Conservation (phyloP, 306 rosid genomes). For the Dicorynia guianensis region DNA sequence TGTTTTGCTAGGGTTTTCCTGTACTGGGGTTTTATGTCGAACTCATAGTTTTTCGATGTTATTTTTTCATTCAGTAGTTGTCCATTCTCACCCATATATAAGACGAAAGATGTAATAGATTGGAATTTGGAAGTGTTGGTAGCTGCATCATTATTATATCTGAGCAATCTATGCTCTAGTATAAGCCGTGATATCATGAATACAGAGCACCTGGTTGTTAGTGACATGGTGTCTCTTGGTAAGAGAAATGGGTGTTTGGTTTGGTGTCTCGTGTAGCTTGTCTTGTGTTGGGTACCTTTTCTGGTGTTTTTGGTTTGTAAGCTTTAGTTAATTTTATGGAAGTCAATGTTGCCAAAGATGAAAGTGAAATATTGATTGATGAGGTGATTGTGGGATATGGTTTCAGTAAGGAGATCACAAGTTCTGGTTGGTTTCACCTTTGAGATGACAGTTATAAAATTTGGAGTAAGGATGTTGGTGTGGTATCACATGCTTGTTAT, state of each 20-base stretch:
- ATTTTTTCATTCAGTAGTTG: not conserved
- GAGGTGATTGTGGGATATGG: conserved; percentile 23
- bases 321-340: conserved; percentile 3
- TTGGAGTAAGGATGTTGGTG: conserved; percentile 1
- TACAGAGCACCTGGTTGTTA: not conserved
- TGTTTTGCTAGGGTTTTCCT: conserved; percentile 50
- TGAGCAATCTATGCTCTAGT: conserved; percentile 4
- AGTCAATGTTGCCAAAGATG: conserved; percentile 5
- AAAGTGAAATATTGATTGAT: not conserved
- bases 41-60: not conserved
- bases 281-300: not conserved
- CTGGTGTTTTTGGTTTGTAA: not conserved
- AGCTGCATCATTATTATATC: not conserved
- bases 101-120: not conserved
- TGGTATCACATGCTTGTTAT: not conserved
- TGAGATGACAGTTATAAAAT: not conserved
- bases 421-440: not conserved
- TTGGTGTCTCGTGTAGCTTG: not conserved
- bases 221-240: not conserved
- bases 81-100: not conserved
- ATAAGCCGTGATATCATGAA: not conserved
- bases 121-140: conserved; percentile 7
- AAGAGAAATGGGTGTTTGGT: not conserved
- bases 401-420: not conserved
- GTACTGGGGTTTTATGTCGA: too few relatives aligned